Percentiles rank a stretch among this genome's conserved stretches.
These are phyloP conservation scores for Eimeria sp. DNA, from an alignment of 169 alveolate genomes.

Conservation along the genomic window DNA sequence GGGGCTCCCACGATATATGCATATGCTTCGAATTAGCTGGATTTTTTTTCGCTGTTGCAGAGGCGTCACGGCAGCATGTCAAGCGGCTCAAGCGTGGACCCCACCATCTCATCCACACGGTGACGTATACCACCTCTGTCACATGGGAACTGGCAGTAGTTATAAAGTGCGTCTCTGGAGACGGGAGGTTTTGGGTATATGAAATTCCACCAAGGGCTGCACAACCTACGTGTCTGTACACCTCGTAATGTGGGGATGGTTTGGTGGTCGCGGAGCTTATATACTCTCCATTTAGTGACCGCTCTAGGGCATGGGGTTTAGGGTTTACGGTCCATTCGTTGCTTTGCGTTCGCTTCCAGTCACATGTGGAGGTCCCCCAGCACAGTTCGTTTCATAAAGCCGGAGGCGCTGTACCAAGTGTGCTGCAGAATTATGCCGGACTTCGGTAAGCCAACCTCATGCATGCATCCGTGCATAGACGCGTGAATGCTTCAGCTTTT, in stretches of 20 bases:
- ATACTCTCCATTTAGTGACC: background rate
- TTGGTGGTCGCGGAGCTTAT: background rate
- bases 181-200: background rate
- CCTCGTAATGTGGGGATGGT: background rate
- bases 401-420: conserved; percentile 82
- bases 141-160: conserved; percentile 69
- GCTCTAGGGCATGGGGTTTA: background rate
- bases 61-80: conserved; percentile 53
- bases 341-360: conserved; percentile 39
- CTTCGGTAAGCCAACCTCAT: conserved; percentile 48
- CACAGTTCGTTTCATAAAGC: conserved; percentile 82
- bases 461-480: background rate
- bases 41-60: background rate
- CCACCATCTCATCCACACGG: conserved; percentile 48
- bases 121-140: conserved; percentile 54
- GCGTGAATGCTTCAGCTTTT: background rate
- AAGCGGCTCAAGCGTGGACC: conserved; percentile 28
- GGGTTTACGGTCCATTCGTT: background rate
- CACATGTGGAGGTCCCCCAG: conserved; percentile 81
- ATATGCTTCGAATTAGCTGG: background rate
- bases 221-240: background rate
- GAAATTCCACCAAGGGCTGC: background rate
- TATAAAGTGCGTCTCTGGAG: background rate
- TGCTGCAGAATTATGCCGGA: conserved; percentile 83
- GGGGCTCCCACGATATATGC: too few relatives aligned